phyloP scores from a whole-genome alignment of 495 filamentous ascomycete genomes.

The Bacidia rubella region DNA sequence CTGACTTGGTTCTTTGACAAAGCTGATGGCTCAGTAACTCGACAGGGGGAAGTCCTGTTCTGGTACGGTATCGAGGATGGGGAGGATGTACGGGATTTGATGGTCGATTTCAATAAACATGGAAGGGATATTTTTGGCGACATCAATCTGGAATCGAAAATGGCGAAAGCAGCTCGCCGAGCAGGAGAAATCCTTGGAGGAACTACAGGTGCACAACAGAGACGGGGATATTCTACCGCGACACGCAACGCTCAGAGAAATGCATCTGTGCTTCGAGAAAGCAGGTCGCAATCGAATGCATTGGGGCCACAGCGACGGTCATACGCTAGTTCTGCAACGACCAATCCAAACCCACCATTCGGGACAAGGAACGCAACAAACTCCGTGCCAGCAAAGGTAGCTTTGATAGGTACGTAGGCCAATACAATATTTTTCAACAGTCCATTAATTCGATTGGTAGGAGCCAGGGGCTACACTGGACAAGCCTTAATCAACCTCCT shows the following conservation, averaged over 20 bases:
- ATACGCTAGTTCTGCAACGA: constrained; percentile 45
- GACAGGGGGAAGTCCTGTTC: constrained; percentile 81
- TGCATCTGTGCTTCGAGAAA: too few relatives aligned
- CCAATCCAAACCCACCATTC: constrained; percentile 96
- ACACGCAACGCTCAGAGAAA: too few relatives aligned
- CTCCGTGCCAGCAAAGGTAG: constrained; percentile 64
- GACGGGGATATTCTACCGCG: constrained; percentile 50
- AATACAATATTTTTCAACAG: neutral
- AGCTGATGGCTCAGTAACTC: constrained; percentile 78
- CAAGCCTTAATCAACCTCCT: constrained; percentile 84
- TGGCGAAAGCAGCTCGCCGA: constrained; percentile 61
- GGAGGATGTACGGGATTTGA: constrained; percentile 75
- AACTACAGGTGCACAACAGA: constrained; percentile 37
- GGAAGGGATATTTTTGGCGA: constrained; percentile 83
- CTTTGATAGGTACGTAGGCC: constrained; percentile 54
- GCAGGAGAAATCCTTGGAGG: constrained; percentile 41
- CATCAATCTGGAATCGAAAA: constrained; percentile 73
- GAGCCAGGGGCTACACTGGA: constrained; percentile 86
- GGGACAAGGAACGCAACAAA: constrained; percentile 85
- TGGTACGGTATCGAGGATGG: constrained; percentile 85
- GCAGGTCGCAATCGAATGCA: too few relatives aligned
- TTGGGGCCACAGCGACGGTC: constrained; percentile 20
- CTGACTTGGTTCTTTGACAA: constrained; percentile 98
- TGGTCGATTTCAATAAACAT: constrained; percentile 74
- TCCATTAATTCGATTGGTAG: neutral